Conservation (phyloP, 1,284 basidiomycete genomes). For the Rhizoctonia solani region DNA sequence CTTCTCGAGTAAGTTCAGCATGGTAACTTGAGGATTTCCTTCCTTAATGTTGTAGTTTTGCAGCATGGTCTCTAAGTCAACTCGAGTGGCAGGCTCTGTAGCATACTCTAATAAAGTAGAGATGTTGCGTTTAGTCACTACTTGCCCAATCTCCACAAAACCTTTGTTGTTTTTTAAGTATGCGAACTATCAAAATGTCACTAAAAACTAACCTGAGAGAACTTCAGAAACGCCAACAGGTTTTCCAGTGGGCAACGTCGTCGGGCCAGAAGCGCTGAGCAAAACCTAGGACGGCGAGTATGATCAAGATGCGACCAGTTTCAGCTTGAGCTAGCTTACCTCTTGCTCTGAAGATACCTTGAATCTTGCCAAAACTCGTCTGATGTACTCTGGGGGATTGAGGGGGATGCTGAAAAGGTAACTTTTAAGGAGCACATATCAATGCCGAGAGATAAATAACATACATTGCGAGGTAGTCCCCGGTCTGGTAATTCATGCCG, state of each 20-base stretch:
- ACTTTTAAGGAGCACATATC: slow-evolving; percentile 46
- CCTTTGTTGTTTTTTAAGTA: neutral
- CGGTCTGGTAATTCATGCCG: slow-evolving; percentile 18
- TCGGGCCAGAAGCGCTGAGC: slow-evolving; percentile 49
- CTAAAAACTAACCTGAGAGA: slow-evolving; percentile 45
- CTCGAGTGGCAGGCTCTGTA: slow-evolving; percentile 33
- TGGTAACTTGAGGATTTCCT: slow-evolving; percentile 46
- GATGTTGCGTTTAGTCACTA: slow-evolving; percentile 40
- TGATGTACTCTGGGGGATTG: slow-evolving; percentile 36
- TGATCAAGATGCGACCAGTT: neutral
- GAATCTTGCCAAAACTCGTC: slow-evolving; percentile 32
- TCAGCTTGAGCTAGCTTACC: slow-evolving; percentile 40
- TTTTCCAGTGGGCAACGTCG: slow-evolving; percentile 44
- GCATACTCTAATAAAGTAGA: slow-evolving; percentile 34
- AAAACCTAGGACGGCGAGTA: slow-evolving; percentile 44
- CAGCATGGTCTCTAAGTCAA: slow-evolving; percentile 44
- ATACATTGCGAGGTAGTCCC: slow-evolving; percentile 29
- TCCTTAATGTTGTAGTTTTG: slow-evolving; percentile 48
- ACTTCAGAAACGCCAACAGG: slow-evolving; percentile 11
- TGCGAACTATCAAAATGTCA: slow-evolving; percentile 48
- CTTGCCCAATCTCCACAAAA: slow-evolving; percentile 43
- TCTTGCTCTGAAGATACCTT: slow-evolving; percentile 47
- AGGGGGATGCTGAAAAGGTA: slow-evolving; percentile 29
- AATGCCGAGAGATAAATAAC: slow-evolving; percentile 47
- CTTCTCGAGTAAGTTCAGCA: slow-evolving; percentile 53